Evolutionary conservation across 2,329 filamentous ascomycete species (phyloP), one percentile per base, ranked within the genome.

Genomic region (Colletotrichum navitas): DNA sequence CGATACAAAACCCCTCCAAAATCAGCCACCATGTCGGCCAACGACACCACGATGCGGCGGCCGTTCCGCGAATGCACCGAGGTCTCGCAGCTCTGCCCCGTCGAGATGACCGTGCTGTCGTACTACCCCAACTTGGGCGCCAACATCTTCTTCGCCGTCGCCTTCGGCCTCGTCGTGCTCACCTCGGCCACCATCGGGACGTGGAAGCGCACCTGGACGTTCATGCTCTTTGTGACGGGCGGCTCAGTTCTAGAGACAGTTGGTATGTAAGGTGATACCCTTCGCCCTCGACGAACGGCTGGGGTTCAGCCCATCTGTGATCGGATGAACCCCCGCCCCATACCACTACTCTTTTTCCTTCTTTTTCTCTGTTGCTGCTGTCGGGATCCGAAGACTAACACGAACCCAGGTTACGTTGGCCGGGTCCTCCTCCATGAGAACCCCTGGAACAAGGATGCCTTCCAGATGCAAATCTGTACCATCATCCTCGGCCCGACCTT

Each of bases 401-500:
- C 29, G 18, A 3, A 14, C 12, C 18, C 71, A 87, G 88, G 88
- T 72, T 90, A 90, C 78, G 77, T 85, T 58, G 85, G 84, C 24
- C 85, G 89, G 63, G 80, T 86, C 54, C 80, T 85, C 29, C 82
- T 90, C 52, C 79, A 85, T 76, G 58, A 79, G 55, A 88, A 89
- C 79, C 88, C 88, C 4, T 91, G 87, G 85, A 81, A 87, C 78
- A 76, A 82, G 18, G 73, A 80, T 64, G 84, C 85, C 71, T 91
- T 91, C 80, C 80, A 90, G 78, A 85, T 87, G 56, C 88, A 90
- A 73, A 89, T 91, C 78, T 85, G 85, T 80, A 82, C 84, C 79
- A 88, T 90, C 80, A 87, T 89, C 79, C 83, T 89, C 62, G 86
- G 82, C n/a, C 87, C 87, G 3, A 88, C 89, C 39, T 84, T 91